Base-by-base conservation (phyloP, 768 basidiomycete species). In the Russula sp. region DNA sequence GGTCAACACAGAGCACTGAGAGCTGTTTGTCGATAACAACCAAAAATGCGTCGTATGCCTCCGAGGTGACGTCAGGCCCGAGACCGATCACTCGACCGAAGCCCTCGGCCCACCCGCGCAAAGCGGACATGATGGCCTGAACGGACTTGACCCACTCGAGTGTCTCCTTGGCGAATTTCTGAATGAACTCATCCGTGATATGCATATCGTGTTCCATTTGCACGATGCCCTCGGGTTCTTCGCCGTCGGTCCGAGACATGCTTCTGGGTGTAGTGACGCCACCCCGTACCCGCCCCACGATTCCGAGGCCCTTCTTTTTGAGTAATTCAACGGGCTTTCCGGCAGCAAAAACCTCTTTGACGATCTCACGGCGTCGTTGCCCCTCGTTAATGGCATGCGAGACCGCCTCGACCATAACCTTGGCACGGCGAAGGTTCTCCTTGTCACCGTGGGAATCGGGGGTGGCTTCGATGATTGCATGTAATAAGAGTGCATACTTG, bases 401-500 rank as follows among this genome's bases (percentile, higher is more conserved):
- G 6, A 89, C 83, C 58, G 84, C 83, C 68, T 91, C 88, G 74
- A 91, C 83, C 66, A 76, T 77, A 58, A 71, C 71, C 43, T 80
- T 79, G 5, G 88, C 87, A 1, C 72, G 65, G 39, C 75, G 73
- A 14, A 90, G 75, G 53, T 79, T 79, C 35, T 75, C 76, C 68
- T 85, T 86, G 74, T 92, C 90, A 0, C 77, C 75, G 69, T 91
- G 88, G 25, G 73, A 71, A 56, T 85, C 81, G 7, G 85, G 83
- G 0, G 91, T 93, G 69, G 85, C 86, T 53, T 86, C 83, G 56
- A 87, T 81, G 66, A 93, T 86, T 29, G 89, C 83, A 29, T 76
- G 75, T 38, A 99, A 83, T 34, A 99, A 81, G 9, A 98, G 81
- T 0, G 91, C 85, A 70, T 99, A 99, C 71, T 98, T 98, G 65